phyloP scores from a whole-genome alignment of 768 basidiomycete genomes.

The Amylocystis lapponica region DNA sequence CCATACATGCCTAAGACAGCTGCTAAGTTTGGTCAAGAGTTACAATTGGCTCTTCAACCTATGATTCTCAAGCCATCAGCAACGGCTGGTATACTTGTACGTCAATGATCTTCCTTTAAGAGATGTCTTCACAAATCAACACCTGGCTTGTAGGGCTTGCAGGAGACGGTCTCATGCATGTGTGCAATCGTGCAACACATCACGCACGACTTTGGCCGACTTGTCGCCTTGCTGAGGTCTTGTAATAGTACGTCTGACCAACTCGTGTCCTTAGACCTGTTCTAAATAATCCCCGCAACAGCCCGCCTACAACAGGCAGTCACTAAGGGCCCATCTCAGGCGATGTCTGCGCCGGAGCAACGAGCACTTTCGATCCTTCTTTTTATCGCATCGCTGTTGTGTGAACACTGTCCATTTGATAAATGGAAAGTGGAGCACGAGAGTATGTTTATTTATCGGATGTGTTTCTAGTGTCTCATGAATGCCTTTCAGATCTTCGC shows the following conservation, averaged over 20 bases:
- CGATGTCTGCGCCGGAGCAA: constrained; percentile 43
- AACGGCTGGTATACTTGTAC: constrained; percentile 59
- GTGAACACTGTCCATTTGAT: constrained; percentile 89
- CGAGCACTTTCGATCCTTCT: constrained; percentile 64
- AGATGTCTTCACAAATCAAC: neutral
- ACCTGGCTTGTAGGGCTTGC: constrained; percentile 52
- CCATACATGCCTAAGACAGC: constrained; percentile 89
- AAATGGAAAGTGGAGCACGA: constrained; percentile 53
- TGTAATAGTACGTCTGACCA: constrained; percentile 59
- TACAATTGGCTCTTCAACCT: constrained; percentile 76
- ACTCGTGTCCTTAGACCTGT: neutral
- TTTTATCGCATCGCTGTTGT: constrained; percentile 79
- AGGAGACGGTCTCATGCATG: constrained; percentile 91
- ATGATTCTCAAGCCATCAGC: constrained; percentile 88
- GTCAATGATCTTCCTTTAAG: constrained; percentile 13
- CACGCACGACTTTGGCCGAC: constrained; percentile 77
- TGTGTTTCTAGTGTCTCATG: neutral
- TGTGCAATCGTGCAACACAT: constrained; percentile 79
- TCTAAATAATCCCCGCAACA: constrained; percentile 20
- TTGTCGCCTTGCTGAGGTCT: constrained; percentile 78
- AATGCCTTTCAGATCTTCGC: constrained; percentile 42
- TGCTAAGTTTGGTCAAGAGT: constrained; percentile 79
- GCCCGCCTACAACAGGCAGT: constrained; percentile 61
- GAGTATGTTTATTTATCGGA: constrained; percentile 36
- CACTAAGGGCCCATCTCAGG: constrained; percentile 34